Evolutionary conservation across 331 rosid species (phyloP), one percentile per base, ranked within the genome.

Genomic region (Stylosanthes scabra): DNA sequence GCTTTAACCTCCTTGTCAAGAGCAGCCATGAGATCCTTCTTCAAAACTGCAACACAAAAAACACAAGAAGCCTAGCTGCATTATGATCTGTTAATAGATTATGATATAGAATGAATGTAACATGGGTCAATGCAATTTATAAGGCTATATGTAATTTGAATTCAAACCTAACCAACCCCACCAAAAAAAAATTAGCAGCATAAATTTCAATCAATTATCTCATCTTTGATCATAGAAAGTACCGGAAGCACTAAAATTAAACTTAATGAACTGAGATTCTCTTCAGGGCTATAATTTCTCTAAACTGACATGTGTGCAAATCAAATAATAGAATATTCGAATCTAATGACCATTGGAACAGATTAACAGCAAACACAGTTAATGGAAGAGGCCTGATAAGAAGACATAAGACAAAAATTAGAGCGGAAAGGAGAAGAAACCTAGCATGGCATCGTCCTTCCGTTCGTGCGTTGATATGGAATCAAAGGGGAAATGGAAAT

Each of bases 1-100:
- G 91, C 91, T 68, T 91, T 91, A 74, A 89, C 97, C 83, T 88
- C 96, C 87, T 88, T 86, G 75, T 86, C 88, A 55, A 94, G 97
- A n/a, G 94, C 85, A 52, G 89, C 96, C 96, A 86, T 88, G 42
- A 91, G 80, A 85, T 91, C 91, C 0, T 88, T 74, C 72, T 89
- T 94, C 14, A 94, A 70, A 71, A 82, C 99, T 94, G 87, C 80
- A 83, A 75, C 66, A 66, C 6, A 13, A 56, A 44, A 49, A 78
- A 77, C n/a, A 74, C 63, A 44, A 76, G 64, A 34, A 66, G 15
- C 37, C 9, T 72, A 64, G 58, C 55, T 49, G 42, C 63, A 54
- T 41, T 57, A 68, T 44, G 51, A 67, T 44, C 41, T 54, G 6
- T 37, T 49, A 52, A 14, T 52, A 25, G 58, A 28, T 15, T 8